Evolutionary conservation across 805 yeast genomes (phyloP), one percentile per base, ranked within the genome.

Genomic region (Schwanniomyces polymorphus): DNA sequence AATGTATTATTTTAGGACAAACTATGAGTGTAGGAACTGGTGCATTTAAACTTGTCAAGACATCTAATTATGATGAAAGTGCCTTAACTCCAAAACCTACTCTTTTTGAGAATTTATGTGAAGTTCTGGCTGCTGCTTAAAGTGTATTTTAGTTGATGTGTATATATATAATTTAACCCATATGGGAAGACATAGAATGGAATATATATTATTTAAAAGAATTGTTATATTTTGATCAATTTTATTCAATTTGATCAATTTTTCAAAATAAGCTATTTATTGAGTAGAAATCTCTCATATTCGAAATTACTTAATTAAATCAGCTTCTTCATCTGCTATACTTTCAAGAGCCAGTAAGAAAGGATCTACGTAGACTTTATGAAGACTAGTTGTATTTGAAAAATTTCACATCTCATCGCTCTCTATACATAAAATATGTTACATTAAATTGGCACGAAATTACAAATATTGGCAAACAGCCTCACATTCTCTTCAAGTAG

Each of bases 1-100:
- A 94, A 68, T 88, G 98, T 74, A 94, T 94, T 58, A 95, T 94
- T 58, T 76, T 94, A 53, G 99, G 99, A 38, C 98, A 94, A 74
- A 91, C 97, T 45, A 92, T 94, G 97, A 81, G 86, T 43, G 85
- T 94, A 55, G 99, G 99, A 64, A 94, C 99, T 1, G 99, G 99
- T 55, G 86, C 98, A 0, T 91, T 94, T 78, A 87, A 91, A 64
- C 75, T 94, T 56, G 88, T 88, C 7, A 83, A 85, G 51, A 74
- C 79, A 41, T 79, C 83, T 5, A 68, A 74, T 38, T 65, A 75
- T 37, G 70, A 68, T 21, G 70, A 69, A 31, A 68, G 65, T 25
- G 78, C 72, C 35, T 66, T 83, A 58, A 60, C 58, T 38, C 56
- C 54, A 16, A 78, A 71, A 54, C 74, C 74, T 21, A 64, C 81